Evolutionary conservation across 2,329 filamentous ascomycete species (phyloP).

Genomic region (Pseudocercospora macadamiae): DNA sequence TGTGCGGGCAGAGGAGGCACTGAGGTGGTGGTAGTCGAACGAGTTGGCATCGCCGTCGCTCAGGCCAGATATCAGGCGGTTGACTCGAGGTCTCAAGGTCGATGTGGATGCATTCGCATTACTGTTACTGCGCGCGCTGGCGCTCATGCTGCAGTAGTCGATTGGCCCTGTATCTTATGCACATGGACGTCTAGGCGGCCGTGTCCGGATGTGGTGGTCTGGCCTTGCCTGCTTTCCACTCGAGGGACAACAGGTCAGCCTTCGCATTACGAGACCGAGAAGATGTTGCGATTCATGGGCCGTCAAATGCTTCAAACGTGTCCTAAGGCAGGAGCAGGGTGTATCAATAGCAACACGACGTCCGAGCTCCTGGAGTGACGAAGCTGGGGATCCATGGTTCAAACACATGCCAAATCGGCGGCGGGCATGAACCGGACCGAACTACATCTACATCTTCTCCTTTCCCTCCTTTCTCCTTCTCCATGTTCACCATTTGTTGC

Average conservation of each 20-base stretch:
- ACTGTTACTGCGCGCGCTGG: conserved; percentile 36
- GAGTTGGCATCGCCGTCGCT: conserved; percentile 47
- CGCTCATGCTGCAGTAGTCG: conserved; percentile 28
- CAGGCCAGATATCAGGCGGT: conserved; percentile 51
- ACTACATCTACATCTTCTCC: no score
- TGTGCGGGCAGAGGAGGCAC: conserved; percentile 36
- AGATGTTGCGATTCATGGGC: conserved; percentile 5
- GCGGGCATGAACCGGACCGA: no score
- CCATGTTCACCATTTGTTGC: no score
- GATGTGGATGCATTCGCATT: conserved; percentile 46
- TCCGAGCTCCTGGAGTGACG: neutral
- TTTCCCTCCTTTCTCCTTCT: no score
- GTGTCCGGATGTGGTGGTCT: neutral
- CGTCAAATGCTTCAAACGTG: neutral
- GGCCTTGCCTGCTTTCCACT: conserved; percentile 5
- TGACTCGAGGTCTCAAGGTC: conserved; percentile 50
- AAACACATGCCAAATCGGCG: no score
- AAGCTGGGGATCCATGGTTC: neutral
- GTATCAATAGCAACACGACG: neutral
- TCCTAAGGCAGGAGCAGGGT: conserved; percentile 6
- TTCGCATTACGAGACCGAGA: neutral
- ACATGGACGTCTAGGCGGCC: conserved; percentile 7
- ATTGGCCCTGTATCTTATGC: neutral
- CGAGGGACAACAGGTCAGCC: conserved; percentile 1
- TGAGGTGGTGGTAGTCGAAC: conserved; percentile 40